Base-by-base conservation (phyloP, 257 asterid genomes). In the Solanum chiquidenum region DNA sequence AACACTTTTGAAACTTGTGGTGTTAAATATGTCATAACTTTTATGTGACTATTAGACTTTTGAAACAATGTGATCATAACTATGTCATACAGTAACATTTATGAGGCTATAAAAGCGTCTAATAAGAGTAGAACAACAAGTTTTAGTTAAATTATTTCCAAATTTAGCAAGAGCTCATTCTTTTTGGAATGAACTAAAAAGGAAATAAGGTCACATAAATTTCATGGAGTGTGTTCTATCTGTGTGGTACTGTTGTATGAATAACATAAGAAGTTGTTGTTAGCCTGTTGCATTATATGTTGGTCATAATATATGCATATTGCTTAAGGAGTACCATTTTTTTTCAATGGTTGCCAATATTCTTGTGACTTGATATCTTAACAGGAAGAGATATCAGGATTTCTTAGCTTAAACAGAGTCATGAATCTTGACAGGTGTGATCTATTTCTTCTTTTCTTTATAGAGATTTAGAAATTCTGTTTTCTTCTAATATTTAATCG, bases 351-450 rank as follows among this genome's bases (percentile, higher is more conserved):
- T 46, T 52, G 7, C 44, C 31, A 18, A 21, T 10, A 75, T 74
- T 44, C 80, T 44, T 84, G 31, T 84, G 44, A 88, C 86, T 52
- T 25, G 42, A 11, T 80, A 18, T 84, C 74, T 33, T 31, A 46
- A 87, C 92, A 97, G 99, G 98, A 93, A 90, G 90, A 89, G 91
- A 88, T 93, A 86, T 93, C 98, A 35, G 99, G 99, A 89, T 97
- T 95, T 91, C 98, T 95, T 86, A 97, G 97, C 95, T 92, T 97
- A 92, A 97, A 94, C 89, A 93, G 99, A 91, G 98, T 93, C 83
- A 95, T 97, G 99, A 94, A 92, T 92, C 92, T 97, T 88, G 98
- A 97, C 93, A 93, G 92, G 99, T 97, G 91, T 52, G 80, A 73
- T 23, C 79, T 86, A 40, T 20, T 55, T 55, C 35, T 3, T 69